phyloP scores from a whole-genome alignment of 192 early-diverging fungal species.

The Spizellomyces punctatus region DNA sequence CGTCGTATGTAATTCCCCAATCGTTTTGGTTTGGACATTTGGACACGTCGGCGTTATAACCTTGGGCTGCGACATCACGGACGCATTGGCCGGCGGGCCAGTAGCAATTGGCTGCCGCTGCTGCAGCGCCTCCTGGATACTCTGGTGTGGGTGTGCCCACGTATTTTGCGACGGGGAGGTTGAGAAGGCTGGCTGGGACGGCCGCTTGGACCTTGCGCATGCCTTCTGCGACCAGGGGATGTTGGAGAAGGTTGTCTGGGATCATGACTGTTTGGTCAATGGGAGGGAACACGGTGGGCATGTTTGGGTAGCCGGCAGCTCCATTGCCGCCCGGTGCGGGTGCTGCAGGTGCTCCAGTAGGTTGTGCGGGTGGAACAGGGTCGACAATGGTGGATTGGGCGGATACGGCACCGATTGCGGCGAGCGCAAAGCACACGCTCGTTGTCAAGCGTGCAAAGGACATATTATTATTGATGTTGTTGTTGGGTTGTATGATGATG shows the following conservation, averaged over 20 bases:
- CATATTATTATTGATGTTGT: no score
- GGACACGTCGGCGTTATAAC: slow-evolving; percentile 30
- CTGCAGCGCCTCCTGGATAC: slow-evolving; percentile 15
- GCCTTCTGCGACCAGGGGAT: slow-evolving; percentile 17
- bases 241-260: slow-evolving; percentile 23
- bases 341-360: no score
- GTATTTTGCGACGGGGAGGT: slow-evolving; percentile 30
- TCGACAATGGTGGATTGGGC: no score
- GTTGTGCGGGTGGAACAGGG: no score
- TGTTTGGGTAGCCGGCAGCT: slow-evolving; percentile 2
- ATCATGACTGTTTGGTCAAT: slow-evolving; percentile 24
- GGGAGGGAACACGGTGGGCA: slow-evolving; percentile 13
- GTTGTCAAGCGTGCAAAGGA: no score
- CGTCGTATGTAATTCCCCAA: slow-evolving; percentile 41
- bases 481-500: no score
- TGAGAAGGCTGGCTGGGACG: slow-evolving; percentile 26
- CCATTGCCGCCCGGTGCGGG: no score
- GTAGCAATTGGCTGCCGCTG: slow-evolving; percentile 30
- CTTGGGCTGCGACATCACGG: slow-evolving; percentile 6
- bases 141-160: slow-evolving; percentile 5
- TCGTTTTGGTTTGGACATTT: slow-evolving; percentile 17
- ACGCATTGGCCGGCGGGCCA: slow-evolving; percentile 30
- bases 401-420: no score
- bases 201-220: slow-evolving; percentile 16
- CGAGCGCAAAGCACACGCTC: no score